Conservation (phyloP, 495 filamentous ascomycete genomes). For the Aspergillus ellipticus region DNA sequence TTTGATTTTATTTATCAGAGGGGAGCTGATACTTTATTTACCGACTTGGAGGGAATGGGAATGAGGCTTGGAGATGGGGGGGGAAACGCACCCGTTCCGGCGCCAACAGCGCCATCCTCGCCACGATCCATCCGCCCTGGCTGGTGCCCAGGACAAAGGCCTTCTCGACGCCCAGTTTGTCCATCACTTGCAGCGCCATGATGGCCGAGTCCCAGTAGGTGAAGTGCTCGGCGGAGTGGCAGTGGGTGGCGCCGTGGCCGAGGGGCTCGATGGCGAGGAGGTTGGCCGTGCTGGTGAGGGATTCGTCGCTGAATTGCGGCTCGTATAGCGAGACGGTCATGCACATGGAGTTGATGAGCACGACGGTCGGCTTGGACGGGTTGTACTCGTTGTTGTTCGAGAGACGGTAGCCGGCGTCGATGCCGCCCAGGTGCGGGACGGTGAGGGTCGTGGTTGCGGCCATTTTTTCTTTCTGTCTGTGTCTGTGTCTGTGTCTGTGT, state of each 20-base stretch:
- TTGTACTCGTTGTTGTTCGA: constrained; percentile 39
- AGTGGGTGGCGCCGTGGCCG: constrained; percentile 50
- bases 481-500: no score
- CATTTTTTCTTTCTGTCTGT: neutral
- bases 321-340: constrained; percentile 50
- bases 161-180: constrained; percentile 53
- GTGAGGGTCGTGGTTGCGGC: neutral
- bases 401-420: constrained; percentile 50
- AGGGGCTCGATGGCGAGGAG: constrained; percentile 54
- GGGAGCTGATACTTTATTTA: neutral
- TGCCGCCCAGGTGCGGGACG: constrained; percentile 54
- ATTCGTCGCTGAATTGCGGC: constrained; percentile 42
- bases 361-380: constrained; percentile 52
- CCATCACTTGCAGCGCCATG: constrained; percentile 48
- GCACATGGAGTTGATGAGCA: constrained; percentile 59
- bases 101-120: constrained; percentile 58
- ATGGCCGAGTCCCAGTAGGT: constrained; percentile 55
- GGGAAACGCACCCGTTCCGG: constrained; percentile 47
- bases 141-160: constrained; percentile 60
- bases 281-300: constrained; percentile 45
- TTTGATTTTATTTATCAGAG: neutral
- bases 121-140: constrained; percentile 63
- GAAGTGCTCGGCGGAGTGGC: constrained; percentile 37
- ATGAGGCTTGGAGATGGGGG: neutral
- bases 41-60: neutral